phyloP scores from a whole-genome alignment of 2,329 filamentous ascomycete species.

The Aspergillus neotritici region DNA sequence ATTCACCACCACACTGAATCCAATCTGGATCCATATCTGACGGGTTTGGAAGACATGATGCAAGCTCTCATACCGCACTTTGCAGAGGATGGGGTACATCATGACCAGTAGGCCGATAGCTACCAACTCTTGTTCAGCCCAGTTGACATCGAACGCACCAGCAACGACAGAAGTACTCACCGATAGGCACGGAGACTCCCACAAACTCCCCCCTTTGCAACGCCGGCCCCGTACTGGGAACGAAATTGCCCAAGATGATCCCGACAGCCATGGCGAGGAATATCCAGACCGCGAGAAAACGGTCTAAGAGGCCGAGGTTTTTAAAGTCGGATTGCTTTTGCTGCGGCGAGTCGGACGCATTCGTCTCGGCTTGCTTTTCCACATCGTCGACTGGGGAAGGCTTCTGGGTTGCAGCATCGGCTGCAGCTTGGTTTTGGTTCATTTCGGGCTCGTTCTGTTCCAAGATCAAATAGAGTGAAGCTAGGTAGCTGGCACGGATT shows the following conservation, averaged over 20 bases:
- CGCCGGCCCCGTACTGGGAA: slow-evolving; percentile 53
- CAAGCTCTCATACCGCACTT: slow-evolving; percentile 71
- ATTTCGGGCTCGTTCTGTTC: too few relatives aligned
- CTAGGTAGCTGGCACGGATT: too few relatives aligned
- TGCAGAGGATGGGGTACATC: slow-evolving; percentile 94
- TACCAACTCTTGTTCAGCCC: slow-evolving; percentile 27
- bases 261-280: slow-evolving; percentile 70
- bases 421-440: too few relatives aligned
- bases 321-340: slow-evolving; percentile 19
- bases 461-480: too few relatives aligned
- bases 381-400: too few relatives aligned
- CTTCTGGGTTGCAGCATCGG: too few relatives aligned
- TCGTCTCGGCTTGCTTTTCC: too few relatives aligned
- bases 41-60: slow-evolving; percentile 59
- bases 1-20: slow-evolving; percentile 69
- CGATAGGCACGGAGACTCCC: slow-evolving; percentile 62
- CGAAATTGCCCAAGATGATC: slow-evolving; percentile 69
- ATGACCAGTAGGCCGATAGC: slow-evolving; percentile 79
- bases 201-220: slow-evolving; percentile 67
- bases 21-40: slow-evolving; percentile 71
- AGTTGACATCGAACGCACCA: neutral
- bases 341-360: too few relatives aligned
- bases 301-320: slow-evolving; percentile 15
- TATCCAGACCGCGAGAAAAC: slow-evolving; percentile 56
- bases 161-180: slow-evolving; percentile 35